A percentile compares a stretch with the other conserved stretches of the same genome.
These are phyloP conservation scores for Paracamarosporium sp. DNA, from an alignment of 2,329 filamentous ascomycete genomes.

Conservation along the genomic window DNA sequence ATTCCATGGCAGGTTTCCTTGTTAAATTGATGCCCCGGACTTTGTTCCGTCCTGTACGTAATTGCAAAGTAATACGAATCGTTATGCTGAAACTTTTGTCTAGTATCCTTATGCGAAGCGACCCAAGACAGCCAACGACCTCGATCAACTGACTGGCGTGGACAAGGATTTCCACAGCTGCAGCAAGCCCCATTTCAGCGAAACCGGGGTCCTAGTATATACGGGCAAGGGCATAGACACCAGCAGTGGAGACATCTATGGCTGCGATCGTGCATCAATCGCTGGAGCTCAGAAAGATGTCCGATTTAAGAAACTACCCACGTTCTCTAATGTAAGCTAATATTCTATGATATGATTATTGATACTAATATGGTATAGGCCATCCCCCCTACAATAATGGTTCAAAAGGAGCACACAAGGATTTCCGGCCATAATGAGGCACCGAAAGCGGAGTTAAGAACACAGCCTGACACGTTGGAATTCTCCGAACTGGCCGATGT, in stretches of 20 bases:
- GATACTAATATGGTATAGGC: conserved; percentile 49
- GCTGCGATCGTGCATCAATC: conserved; percentile 63
- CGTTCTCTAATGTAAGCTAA: conserved; percentile 49
- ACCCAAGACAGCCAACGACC: conserved; percentile 70
- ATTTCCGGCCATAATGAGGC: conserved; percentile 56
- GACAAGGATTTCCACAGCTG: conserved; percentile 75
- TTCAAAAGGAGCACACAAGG: conserved; percentile 63
- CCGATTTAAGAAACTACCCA: conserved; percentile 68
- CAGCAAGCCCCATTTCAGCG: conserved; percentile 81
- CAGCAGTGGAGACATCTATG: conserved; percentile 58
- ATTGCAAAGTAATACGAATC: conserved; percentile 48
- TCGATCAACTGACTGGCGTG: conserved; percentile 67
- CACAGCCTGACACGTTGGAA: conserved; percentile 56
- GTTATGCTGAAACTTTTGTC: conserved; percentile 46
- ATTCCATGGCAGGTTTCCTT: conserved; percentile 41
- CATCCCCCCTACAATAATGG: conserved; percentile 60
- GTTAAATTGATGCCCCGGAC: conserved; percentile 39
- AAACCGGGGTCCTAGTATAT: conserved; percentile 75
- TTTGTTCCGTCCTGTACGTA: conserved; percentile 50
- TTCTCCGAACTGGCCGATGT: conserved; percentile 59
- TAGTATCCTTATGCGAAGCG: conserved; percentile 90
- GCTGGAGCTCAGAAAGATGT: conserved; percentile 70
- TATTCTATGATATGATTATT: background rate
- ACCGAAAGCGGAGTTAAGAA: conserved; percentile 63
- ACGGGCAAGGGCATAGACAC: conserved; percentile 53